Conservation (phyloP, 495 filamentous ascomycete species). For the Peziza echinospora region DNA sequence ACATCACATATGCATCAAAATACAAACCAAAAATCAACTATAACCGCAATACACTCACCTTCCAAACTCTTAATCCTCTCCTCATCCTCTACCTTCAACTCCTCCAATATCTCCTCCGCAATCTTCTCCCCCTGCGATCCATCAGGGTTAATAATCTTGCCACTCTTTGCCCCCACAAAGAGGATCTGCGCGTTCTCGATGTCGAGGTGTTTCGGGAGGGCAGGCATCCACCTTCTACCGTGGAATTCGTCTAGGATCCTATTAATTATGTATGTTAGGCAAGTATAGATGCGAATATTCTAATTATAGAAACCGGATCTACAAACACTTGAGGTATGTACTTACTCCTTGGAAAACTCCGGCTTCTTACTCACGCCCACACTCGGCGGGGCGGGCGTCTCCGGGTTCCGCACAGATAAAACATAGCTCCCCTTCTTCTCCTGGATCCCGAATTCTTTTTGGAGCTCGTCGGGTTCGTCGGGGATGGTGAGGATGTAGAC, state of each 20-base stretch:
- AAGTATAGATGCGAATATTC: too few species aligned
- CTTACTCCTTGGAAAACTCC: too few species aligned
- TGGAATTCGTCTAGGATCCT: too few species aligned
- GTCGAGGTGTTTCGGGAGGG: not conserved
- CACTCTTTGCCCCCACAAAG: not conserved
- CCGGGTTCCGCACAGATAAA: constrained; percentile 60
- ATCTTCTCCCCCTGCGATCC: constrained; percentile 7
- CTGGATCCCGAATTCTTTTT: constrained; percentile 52
- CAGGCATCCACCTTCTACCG: not conserved
- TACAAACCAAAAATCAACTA: too few species aligned
- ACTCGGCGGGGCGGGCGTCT: too few species aligned
- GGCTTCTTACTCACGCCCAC: too few species aligned
- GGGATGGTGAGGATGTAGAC: constrained; percentile 74
- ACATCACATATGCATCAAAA: too few species aligned
- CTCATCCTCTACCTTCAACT: constrained; percentile 13
- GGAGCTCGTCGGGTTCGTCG: constrained; percentile 42
- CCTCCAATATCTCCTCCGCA: constrained; percentile 9
- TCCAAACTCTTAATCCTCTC: constrained; percentile 9
- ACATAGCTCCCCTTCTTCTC: constrained; percentile 59
- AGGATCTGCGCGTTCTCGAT: not conserved
- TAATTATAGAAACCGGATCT: too few species aligned
- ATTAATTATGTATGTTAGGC: too few species aligned
- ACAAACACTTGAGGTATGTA: not conserved
- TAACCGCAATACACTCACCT: too few species aligned
- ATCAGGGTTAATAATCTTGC: not conserved